phyloP scores from a whole-genome alignment of 1,139 yeast species.

The Debaryomycetaceae sp. region DNA sequence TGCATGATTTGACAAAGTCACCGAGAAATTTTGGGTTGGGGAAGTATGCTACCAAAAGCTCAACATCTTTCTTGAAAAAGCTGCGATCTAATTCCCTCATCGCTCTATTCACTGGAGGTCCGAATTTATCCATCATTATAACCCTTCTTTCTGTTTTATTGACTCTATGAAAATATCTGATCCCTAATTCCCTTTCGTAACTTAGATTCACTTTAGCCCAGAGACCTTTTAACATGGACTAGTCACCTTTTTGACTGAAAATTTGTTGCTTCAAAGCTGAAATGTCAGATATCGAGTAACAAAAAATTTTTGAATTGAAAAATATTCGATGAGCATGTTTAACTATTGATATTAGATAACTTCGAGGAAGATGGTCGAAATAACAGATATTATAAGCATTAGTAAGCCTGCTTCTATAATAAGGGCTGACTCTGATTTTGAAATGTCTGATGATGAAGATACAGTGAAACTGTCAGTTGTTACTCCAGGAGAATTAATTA shows the following conservation, averaged over 20 bases:
- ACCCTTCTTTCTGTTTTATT: conserved; percentile 25
- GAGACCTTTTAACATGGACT: background rate
- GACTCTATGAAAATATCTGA: conserved; percentile 14
- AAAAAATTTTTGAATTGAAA: conserved; percentile 1
- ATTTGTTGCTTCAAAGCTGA: conserved; percentile 1
- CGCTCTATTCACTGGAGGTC: conserved; percentile 67
- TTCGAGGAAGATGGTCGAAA: conserved; percentile 15
- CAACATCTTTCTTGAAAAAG: conserved; percentile 54
- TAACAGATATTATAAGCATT: conserved; percentile 36
- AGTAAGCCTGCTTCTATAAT: conserved; percentile 26
- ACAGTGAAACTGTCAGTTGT: conserved; percentile 40
- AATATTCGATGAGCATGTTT: background rate
- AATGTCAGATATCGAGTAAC: conserved; percentile 2
- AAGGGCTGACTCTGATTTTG: conserved; percentile 25
- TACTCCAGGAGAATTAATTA: conserved; percentile 96
- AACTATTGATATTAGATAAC: background rate
- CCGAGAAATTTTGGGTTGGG: conserved; percentile 65
- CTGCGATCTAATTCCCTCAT: conserved; percentile 66
- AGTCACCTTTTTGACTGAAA: background rate
- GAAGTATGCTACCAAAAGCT: conserved; percentile 65
- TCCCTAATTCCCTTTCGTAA: background rate
- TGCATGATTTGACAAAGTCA: conserved; percentile 49
- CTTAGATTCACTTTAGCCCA: background rate
- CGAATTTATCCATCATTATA: conserved; percentile 31
- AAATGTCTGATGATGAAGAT: conserved; percentile 29